Percentiles rank a stretch among this genome's conserved stretches.
Conservation (phyloP, 192 early-diverging fungal genomes). For the Mortierella antarctica region DNA sequence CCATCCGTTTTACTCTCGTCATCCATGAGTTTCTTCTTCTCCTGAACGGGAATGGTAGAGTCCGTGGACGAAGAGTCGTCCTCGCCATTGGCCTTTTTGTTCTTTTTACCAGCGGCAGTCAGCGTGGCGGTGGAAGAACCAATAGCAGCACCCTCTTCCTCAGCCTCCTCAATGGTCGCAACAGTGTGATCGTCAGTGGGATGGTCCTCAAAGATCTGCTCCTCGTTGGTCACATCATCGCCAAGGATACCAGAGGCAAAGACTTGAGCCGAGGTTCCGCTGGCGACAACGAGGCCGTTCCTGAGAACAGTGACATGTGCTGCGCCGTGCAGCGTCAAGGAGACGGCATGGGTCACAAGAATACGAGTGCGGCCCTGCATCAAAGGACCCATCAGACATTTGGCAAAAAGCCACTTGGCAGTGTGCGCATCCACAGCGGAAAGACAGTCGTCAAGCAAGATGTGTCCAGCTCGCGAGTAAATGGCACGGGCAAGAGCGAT, state of each 20-base stretch:
- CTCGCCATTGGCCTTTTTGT: constrained; percentile 15
- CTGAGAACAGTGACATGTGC: constrained; percentile 69
- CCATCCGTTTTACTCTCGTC: constrained; percentile 90
- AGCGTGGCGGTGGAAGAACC: constrained; percentile 22
- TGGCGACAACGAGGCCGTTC: constrained; percentile 66
- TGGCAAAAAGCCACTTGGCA: constrained; percentile 63
- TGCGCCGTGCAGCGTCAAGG: constrained; percentile 69
- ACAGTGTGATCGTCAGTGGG: constrained; percentile 36
- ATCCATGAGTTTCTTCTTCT: constrained; percentile 70
- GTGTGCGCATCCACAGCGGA: constrained; percentile 76
- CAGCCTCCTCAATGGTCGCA: constrained; percentile 30
- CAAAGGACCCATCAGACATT: constrained; percentile 74
- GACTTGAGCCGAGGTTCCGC: constrained; percentile 63
- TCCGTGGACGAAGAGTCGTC: constrained; percentile 57
- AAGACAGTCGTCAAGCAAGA: constrained; percentile 65
- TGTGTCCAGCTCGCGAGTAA: constrained; percentile 83
- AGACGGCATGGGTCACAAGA: constrained; percentile 90
- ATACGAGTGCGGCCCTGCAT: constrained; percentile 88
- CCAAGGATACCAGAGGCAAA: constrained; percentile 60
- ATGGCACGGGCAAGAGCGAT: constrained; percentile 78
- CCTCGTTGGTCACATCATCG: constrained; percentile 54
- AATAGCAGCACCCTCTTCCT: constrained; percentile 22
- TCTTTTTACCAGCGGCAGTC: constrained; percentile 45
- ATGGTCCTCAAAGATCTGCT: constrained; percentile 42
- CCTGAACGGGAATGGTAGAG: constrained; percentile 55